Conservation (phyloP, 306 rosid species). For the Begonia masoniana region DNA sequence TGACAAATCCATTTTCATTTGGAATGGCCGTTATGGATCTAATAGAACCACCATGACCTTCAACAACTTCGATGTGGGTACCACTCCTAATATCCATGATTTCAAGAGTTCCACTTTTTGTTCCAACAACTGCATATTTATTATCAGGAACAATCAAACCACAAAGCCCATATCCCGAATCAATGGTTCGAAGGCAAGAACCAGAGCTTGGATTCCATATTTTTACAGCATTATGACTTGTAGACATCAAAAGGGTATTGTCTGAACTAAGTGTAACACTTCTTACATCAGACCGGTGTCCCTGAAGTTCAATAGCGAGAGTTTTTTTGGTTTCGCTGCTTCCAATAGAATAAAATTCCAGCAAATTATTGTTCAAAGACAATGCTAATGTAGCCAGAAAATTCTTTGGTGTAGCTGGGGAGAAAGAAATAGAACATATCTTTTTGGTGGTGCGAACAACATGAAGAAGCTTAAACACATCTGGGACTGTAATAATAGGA, state of each 20-base stretch:
- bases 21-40: conserved; percentile 64
- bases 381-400: conserved; percentile 61
- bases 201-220: conserved; percentile 92
- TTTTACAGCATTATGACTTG: conserved; percentile 86
- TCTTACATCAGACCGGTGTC: conserved; percentile 84
- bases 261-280: conserved; percentile 87
- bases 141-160: conserved; percentile 59
- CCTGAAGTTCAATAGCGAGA: conserved; percentile 72
- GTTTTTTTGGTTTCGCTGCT: conserved; percentile 29
- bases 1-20: conserved; percentile 59
- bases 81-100: conserved; percentile 82
- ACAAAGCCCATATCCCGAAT: conserved; percentile 79
- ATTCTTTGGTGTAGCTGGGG: conserved; percentile 60
- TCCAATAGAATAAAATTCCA: conserved; percentile 70
- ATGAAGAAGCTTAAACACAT: conserved; percentile 78
- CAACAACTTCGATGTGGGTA: conserved; percentile 57
- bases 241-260: conserved; percentile 76
- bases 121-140: conserved; percentile 90
- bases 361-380: conserved; percentile 74
- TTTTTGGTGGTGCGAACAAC: conserved; percentile 75
- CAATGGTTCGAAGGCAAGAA: conserved; percentile 87
- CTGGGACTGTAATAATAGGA: conserved; percentile 39
- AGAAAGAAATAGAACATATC: conserved; percentile 80
- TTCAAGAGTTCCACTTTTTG: conserved; percentile 72
- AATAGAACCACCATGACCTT: conserved; percentile 80